Conservation (phyloP, 2,329 filamentous ascomycete species). For the Aspergillus glaucus region DNA sequence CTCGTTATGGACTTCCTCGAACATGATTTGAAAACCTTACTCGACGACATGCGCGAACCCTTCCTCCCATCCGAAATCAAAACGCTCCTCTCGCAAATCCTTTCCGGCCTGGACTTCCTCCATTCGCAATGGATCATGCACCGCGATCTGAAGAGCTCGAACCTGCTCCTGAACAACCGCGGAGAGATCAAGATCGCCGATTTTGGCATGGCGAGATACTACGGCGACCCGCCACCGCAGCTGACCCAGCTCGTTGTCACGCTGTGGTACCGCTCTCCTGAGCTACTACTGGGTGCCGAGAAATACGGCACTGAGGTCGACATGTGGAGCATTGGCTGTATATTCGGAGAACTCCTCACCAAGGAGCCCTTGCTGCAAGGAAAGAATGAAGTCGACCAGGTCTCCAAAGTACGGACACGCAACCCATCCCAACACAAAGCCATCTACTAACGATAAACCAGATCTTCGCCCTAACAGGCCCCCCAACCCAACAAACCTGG, state of each 20-base stretch:
- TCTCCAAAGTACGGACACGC: conserved; percentile 52
- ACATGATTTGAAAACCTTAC: conserved; percentile 89
- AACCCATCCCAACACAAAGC: neutral
- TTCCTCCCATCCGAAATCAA: conserved; percentile 92
- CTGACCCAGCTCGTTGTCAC: conserved; percentile 93
- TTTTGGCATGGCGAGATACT: conserved; percentile 95
- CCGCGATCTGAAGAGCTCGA: conserved; percentile 88
- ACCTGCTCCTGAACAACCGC: conserved; percentile 90
- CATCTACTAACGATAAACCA: conserved; percentile 13
- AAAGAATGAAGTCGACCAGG: conserved; percentile 85
- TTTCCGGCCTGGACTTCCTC: conserved; percentile 73
- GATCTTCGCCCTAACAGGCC: conserved; percentile 84
- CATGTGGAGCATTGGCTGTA: conserved; percentile 94
- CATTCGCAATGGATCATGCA: conserved; percentile 88
- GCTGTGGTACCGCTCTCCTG: conserved; percentile 91
- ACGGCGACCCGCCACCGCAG: conserved; percentile 67
- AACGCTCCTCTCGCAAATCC: conserved; percentile 76
- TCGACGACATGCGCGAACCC: conserved; percentile 89
- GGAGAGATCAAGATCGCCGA: conserved; percentile 93
- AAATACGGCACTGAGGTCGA: conserved; percentile 73
- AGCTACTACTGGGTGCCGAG: conserved; percentile 74
- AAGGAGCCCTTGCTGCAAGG: conserved; percentile 80
- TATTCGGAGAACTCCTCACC: conserved; percentile 84
- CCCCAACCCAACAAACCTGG: conserved; percentile 78
- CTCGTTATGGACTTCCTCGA: conserved; percentile 97